phyloP scores from a whole-genome alignment of 106 monocot genomes.

The Acorus gramineus region DNA sequence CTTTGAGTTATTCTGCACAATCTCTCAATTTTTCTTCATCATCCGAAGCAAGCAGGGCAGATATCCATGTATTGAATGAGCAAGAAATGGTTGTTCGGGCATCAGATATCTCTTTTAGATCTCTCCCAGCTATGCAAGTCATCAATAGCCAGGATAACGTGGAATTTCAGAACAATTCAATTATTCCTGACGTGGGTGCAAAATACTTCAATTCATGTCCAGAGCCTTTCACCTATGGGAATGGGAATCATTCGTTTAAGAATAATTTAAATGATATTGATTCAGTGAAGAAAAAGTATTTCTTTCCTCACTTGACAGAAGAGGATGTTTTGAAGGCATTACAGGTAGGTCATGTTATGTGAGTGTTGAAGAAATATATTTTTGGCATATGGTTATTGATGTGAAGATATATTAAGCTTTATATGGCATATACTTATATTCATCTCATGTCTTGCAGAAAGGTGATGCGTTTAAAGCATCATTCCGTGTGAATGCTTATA shows the following conservation, averaged over 20 bases:
- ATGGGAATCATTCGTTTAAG: background rate
- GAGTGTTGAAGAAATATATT: background rate
- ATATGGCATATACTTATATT: background rate
- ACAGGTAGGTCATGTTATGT: constrained; percentile 22
- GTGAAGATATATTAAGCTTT: background rate
- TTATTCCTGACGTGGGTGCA: background rate
- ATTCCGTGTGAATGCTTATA: constrained; percentile 83
- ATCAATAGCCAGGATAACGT: background rate
- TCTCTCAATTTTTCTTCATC: too few species aligned
- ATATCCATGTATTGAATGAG: background rate
- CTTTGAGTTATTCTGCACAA: too few species aligned
- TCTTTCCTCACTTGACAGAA: constrained; percentile 55
- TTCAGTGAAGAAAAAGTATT: constrained; percentile 20
- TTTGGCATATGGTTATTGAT: background rate
- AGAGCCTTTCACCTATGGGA: background rate
- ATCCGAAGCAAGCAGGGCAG: background rate
- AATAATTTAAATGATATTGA: background rate
- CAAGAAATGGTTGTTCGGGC: background rate
- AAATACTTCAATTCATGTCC: constrained; percentile 26
- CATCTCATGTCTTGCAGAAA: constrained; percentile 29
- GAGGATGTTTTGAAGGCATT: constrained; percentile 48
- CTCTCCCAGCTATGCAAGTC: constrained; percentile 30
- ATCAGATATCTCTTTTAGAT: constrained; percentile 25
- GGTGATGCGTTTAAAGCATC: constrained; percentile 63
- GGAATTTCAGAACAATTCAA: background rate